A percentile compares a stretch with the other conserved stretches of the same genome.
Evolutionary conservation across 176 grass and related monocot species (phyloP).

Genomic region (Pontederia crassipes): DNA sequence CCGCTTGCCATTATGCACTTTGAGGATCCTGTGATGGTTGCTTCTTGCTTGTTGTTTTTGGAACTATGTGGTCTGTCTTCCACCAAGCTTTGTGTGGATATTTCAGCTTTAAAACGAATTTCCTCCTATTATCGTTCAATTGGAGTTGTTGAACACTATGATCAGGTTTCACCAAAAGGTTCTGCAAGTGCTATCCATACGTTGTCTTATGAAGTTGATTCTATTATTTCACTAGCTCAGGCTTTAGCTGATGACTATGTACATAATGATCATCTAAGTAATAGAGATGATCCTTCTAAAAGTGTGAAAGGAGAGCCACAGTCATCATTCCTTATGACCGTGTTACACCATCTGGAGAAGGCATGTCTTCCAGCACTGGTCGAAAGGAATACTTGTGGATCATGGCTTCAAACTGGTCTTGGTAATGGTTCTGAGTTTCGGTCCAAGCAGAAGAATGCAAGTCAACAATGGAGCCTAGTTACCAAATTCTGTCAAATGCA

Average conservation of each 20-base stretch:
- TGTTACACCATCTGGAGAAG: constrained; percentile 82
- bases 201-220: constrained; percentile 37
- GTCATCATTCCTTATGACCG: constrained; percentile 43
- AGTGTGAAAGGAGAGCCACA: constrained; percentile 27
- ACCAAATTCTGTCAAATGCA: constrained; percentile 76
- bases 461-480: constrained; percentile 75
- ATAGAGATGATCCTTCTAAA: constrained; percentile 33
- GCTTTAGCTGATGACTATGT: constrained; percentile 91
- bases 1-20: constrained; percentile 86
- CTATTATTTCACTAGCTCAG: constrained; percentile 57
- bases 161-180: constrained; percentile 32
- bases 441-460: constrained; percentile 61
- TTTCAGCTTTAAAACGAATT: constrained; percentile 67
- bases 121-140: constrained; percentile 55
- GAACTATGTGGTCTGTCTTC: constrained; percentile 95
- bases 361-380: constrained; percentile 61
- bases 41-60: constrained; percentile 71
- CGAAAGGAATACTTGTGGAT: constrained; percentile 70
- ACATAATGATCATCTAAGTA: constrained; percentile 65
- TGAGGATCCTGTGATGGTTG: constrained; percentile 63
- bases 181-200: constrained; percentile 28
- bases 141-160: constrained; percentile 39
- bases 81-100: constrained; percentile 88
- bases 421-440: constrained; percentile 70
- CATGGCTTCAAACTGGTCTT: constrained; percentile 71